Evolutionary conservation across 1,284 basidiomycete species (phyloP).

Genomic region (Fistulina hepatica): DNA sequence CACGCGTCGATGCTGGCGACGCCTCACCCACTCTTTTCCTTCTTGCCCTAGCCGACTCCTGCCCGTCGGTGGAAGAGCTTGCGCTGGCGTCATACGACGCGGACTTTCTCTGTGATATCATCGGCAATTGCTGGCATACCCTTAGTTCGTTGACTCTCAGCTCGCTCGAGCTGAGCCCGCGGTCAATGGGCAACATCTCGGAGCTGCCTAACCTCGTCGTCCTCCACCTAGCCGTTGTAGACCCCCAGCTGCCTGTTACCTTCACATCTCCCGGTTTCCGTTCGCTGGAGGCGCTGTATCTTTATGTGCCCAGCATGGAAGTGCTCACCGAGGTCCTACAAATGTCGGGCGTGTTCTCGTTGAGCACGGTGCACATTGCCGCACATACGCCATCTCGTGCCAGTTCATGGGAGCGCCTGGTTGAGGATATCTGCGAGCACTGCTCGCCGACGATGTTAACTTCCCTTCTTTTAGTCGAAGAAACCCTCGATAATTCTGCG

Average conservation of each 20-base stretch:
- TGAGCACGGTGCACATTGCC: neutral
- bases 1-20: neutral
- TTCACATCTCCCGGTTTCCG: neutral
- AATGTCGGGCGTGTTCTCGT: neutral
- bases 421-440: neutral
- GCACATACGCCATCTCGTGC: neutral
- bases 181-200: neutral
- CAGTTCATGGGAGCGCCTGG: neutral
- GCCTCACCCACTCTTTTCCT: neutral
- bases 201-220: neutral
- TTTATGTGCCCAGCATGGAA: neutral
- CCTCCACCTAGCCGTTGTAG: neutral
- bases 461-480: neutral
- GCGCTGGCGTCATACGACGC: conserved; percentile 1
- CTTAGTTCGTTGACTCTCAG: neutral
- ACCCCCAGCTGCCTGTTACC: neutral
- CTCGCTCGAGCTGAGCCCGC: conserved; percentile 2
- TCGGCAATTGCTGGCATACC: conserved; percentile 2
- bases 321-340: neutral
- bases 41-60: neutral
- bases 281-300: neutral
- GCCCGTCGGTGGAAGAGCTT: neutral
- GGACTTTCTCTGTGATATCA: neutral
- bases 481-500: neutral
- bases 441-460: neutral